Evolutionary conservation across 805 yeast genomes (phyloP).

Genomic region (Starmerella khaoyaiensis): DNA sequence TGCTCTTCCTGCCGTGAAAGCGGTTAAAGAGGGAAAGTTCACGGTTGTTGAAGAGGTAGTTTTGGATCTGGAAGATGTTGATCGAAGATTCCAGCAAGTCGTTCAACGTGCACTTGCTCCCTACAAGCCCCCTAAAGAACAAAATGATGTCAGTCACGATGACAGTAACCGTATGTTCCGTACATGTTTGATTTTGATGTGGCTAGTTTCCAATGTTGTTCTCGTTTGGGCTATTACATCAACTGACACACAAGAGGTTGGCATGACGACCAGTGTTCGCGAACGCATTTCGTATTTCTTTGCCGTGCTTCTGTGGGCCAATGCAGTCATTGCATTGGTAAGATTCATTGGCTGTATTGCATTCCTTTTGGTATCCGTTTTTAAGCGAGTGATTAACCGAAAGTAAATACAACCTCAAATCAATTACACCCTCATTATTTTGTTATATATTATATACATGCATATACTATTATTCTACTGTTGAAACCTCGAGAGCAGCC

Average conservation of each 20-base stretch:
- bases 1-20: constrained; percentile 40
- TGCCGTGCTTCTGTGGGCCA: constrained; percentile 46
- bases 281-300: constrained; percentile 29
- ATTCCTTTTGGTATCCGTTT: constrained; percentile 30
- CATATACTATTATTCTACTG: background rate
- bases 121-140: constrained; percentile 30
- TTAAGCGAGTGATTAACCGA: constrained; percentile 14
- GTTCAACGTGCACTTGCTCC: constrained; percentile 43
- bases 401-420: constrained; percentile 7
- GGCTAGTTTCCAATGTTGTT: constrained; percentile 31
- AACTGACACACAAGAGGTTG: constrained; percentile 26
- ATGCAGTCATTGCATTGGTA: constrained; percentile 47
- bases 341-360: constrained; percentile 41
- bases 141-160: constrained; percentile 21
- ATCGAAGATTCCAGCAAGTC: constrained; percentile 36
- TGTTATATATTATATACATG: background rate
- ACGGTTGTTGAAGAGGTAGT: constrained; percentile 41
- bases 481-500: constrained; percentile 1
- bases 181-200: constrained; percentile 30
- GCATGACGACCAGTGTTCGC: constrained; percentile 30
- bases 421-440: too few relatives aligned
- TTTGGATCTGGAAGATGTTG: constrained; percentile 40
- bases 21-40: constrained; percentile 40
- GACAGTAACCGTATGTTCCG: constrained; percentile 33
- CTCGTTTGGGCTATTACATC: constrained; percentile 31